Base-by-base conservation (phyloP, 495 filamentous ascomycete species). In the Penicillium antarcticum region DNA sequence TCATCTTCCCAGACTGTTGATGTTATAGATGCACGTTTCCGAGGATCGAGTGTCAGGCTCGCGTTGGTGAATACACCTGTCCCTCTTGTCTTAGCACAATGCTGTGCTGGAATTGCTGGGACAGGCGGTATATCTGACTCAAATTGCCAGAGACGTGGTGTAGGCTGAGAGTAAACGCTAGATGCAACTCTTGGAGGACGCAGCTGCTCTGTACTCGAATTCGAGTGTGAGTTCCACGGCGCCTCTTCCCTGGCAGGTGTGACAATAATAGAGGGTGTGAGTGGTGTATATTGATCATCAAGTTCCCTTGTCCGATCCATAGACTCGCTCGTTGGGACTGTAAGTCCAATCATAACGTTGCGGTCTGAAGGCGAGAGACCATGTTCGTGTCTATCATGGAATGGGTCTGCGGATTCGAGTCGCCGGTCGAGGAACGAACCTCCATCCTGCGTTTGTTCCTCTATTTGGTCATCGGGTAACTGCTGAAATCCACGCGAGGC, bases 281-380 rank as follows among this genome's bases (percentile, higher is more conserved):
- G 62, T 4, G 72, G 74, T 43, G 67, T 70, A 12, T 56, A 53
- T 37, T 53, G 62, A 48, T 60, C 63, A 23, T 72, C 66, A n/a
- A 55, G 42, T 57, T 75, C 51, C 51, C 60, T 60, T 61, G 51
- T 29, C 21, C 53, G 48, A 19, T 74, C 70, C 2, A 75, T 67
- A 3, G 85, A 62, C 17, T 83, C 78, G 26, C 80, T 76, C 6
- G 76, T 76, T 10, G 88, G 85, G 26, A 94, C 79, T 3, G 78
- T 79, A 7, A 95, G 79, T 1, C 89, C 91, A 51, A 96, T 95
- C 56, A 88, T 76, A 36, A 96, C 90, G 12, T 87, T 80, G 21
- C 87, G 71, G 57, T 89, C 85, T 5, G 77, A 83, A 0, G 90
- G 90, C 5, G 89, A 92, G 3, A 96, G 69, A 34, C 86, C 87